These are phyloP conservation scores for Rhizophagus sp. DNA, from an alignment of 192 early-diverging fungal species.

Conservation along the genomic window DNA sequence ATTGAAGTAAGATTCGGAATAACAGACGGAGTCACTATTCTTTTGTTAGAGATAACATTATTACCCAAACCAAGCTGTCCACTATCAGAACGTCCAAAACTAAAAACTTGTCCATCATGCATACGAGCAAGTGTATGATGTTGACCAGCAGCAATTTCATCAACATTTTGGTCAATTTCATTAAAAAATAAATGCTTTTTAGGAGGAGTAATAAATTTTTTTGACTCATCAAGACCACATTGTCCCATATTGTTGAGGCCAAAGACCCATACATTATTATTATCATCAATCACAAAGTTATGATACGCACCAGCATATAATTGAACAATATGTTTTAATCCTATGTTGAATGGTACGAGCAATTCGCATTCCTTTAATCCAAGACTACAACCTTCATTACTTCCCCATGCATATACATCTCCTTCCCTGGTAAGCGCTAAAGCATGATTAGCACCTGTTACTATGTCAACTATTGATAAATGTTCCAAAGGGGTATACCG, in stretches of 20 bases:
- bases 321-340: constrained; percentile 52
- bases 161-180: constrained; percentile 49
- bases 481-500: constrained; percentile 58
- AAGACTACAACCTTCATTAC: constrained; percentile 85
- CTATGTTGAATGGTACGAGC: constrained; percentile 56
- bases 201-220: constrained; percentile 53
- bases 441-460: constrained; percentile 83
- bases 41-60: no score
- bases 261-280: constrained; percentile 72
- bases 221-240: constrained; percentile 53
- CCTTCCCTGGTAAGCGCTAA: constrained; percentile 72
- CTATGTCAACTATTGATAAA: constrained; percentile 71
- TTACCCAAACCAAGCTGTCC: constrained; percentile 68
- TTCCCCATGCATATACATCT: constrained; percentile 86
- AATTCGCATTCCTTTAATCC: constrained; percentile 79
- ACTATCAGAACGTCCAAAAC: constrained; percentile 90
- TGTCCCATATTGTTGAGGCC: constrained; percentile 93
- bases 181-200: constrained; percentile 49
- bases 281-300: constrained; percentile 74
- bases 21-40: no score
- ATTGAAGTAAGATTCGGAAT: no score
- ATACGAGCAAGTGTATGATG: constrained; percentile 84
- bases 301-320: constrained; percentile 88
- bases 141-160: constrained; percentile 72
- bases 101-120: constrained; percentile 63